These are phyloP conservation scores for Aspergillus novofumigatus DNA, from an alignment of 2,329 filamentous ascomycete genomes.

Conservation along the genomic window DNA sequence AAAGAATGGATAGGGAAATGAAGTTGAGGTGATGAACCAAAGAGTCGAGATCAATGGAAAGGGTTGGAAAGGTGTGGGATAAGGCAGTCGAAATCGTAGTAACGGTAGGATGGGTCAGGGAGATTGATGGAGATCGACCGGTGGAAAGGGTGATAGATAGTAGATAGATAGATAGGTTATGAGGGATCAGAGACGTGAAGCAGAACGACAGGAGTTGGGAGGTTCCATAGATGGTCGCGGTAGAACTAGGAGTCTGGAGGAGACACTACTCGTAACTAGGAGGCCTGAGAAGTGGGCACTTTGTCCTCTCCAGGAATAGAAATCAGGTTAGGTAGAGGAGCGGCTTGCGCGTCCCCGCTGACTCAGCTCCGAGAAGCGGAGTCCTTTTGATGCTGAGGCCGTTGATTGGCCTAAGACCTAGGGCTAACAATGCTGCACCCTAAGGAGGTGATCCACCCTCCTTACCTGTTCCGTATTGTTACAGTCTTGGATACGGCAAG, in stretches of 20 bases:
- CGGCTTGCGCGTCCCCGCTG: slow-evolving; percentile 33
- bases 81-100: neutral
- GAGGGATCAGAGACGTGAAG: slow-evolving; percentile 2
- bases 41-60: neutral
- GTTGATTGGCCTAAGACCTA: neutral
- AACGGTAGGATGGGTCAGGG: neutral
- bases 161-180: neutral
- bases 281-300: slow-evolving; percentile 7
- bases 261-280: neutral
- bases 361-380: slow-evolving; percentile 19
- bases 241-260: neutral
- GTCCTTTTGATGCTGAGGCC: neutral
- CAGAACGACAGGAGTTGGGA: neutral
- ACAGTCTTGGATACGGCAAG: neutral
- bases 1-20: neutral
- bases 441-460: neutral
- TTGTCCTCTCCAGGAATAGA: slow-evolving; percentile 20
- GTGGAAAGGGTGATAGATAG: neutral
- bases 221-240: too few species aligned
- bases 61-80: neutral
- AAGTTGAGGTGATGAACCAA: neutral
- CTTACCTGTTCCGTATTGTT: neutral
- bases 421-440: neutral
- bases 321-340: slow-evolving; percentile 15
- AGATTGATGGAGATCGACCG: neutral